Percentiles rank a stretch among this genome's conserved stretches.
Evolutionary conservation across 2,329 filamentous ascomycete species (phyloP).

Genomic region (Penicillium sp.): DNA sequence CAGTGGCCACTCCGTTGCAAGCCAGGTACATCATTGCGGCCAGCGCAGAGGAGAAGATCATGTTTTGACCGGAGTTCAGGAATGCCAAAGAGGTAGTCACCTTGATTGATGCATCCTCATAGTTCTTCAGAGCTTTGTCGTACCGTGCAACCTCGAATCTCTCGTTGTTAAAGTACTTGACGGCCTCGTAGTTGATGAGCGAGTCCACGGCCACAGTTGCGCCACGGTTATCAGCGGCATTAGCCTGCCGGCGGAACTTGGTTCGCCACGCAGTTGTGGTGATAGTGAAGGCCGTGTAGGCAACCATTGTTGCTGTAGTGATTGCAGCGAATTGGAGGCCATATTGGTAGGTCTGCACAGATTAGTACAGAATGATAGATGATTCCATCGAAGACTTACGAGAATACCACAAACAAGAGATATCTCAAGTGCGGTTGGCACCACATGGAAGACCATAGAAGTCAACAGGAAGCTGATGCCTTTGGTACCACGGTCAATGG

Average conservation of each 20-base stretch:
- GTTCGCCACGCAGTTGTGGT: slow-evolving; percentile 96
- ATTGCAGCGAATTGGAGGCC: slow-evolving; percentile 89
- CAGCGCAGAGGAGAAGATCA: slow-evolving; percentile 92
- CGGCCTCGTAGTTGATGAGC: slow-evolving; percentile 97
- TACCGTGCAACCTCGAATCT: slow-evolving; percentile 90
- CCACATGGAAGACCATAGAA: slow-evolving; percentile 97
- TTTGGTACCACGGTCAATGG: slow-evolving; percentile 95
- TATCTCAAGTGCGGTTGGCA: slow-evolving; percentile 92
- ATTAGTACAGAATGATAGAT: slow-evolving; percentile 13
- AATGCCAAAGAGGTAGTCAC: slow-evolving; percentile 91
- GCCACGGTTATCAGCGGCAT: slow-evolving; percentile 92
- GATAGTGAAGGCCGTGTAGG: slow-evolving; percentile 96
- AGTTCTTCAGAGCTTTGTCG: slow-evolving; percentile 79
- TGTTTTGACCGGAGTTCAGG: slow-evolving; percentile 91
- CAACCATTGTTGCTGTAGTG: slow-evolving; percentile 85
- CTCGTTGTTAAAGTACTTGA: slow-evolving; percentile 99
- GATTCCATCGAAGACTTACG: slow-evolving; percentile 40
- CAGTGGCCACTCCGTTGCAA: slow-evolving; percentile 80
- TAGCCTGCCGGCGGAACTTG: slow-evolving; percentile 91
- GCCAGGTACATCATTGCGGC: slow-evolving; percentile 99
- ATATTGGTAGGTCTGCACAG: slow-evolving; percentile 78
- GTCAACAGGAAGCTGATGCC: slow-evolving; percentile 96
- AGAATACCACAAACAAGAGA: slow-evolving; percentile 93
- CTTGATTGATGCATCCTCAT: slow-evolving; percentile 95
- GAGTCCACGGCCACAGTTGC: slow-evolving; percentile 96